Evolutionary conservation across 2,329 filamentous ascomycete species (phyloP).

Genomic region (Arthrobotrys iridis): DNA sequence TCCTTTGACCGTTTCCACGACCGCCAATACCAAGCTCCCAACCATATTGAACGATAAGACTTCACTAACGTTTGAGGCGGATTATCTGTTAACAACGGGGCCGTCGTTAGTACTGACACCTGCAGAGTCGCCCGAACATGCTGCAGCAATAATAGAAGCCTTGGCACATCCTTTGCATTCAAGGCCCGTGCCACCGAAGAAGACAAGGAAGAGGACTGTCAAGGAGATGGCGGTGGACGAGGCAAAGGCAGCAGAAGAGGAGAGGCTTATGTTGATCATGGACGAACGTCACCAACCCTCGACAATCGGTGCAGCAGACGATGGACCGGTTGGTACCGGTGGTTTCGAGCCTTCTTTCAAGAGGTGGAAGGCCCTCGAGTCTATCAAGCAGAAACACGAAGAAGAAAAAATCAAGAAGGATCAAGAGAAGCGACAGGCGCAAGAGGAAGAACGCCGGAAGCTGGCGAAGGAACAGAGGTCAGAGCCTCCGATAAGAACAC

Average conservation of each 20-base stretch:
- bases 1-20: constrained; percentile 66
- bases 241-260: constrained; percentile 85
- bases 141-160: constrained; percentile 75
- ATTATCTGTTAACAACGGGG: constrained; percentile 77
- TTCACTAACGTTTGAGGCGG: constrained; percentile 77
- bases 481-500: constrained; percentile 62
- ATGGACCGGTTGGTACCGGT: constrained; percentile 75
- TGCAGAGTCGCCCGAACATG: constrained; percentile 74
- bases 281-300: constrained; percentile 80
- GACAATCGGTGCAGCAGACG: constrained; percentile 69
- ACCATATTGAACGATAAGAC: constrained; percentile 79
- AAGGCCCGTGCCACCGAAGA: constrained; percentile 80
- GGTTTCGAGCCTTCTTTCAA: constrained; percentile 88
- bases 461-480: constrained; percentile 48
- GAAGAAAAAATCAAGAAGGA: constrained; percentile 72
- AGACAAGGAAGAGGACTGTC: constrained; percentile 89
- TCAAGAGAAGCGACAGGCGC: constrained; percentile 64
- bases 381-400: constrained; percentile 79
- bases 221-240: constrained; percentile 96
- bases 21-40: constrained; percentile 70
- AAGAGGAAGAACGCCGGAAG: constrained; percentile 58
- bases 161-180: constrained; percentile 81
- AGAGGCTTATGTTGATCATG: constrained; percentile 90
- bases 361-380: constrained; percentile 88
- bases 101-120: constrained; percentile 81